phyloP scores from a whole-genome alignment of 2,329 filamentous ascomycete genomes.

The Tolypocladium nubicola region DNA sequence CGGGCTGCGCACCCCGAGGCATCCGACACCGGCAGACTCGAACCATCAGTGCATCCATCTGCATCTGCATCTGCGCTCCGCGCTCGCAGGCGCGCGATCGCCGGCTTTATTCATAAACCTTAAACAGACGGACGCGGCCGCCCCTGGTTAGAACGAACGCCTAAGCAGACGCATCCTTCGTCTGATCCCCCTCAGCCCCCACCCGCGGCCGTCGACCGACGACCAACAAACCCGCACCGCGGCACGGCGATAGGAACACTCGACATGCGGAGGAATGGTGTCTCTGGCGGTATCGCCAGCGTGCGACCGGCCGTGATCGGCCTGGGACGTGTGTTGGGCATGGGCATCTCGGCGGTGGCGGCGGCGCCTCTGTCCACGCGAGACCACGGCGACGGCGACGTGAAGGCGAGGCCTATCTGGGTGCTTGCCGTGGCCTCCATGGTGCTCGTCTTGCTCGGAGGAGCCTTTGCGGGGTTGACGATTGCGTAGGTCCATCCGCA shows the following conservation, averaged over 20 bases:
- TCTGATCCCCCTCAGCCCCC: neutral
- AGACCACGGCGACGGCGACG: constrained; percentile 33
- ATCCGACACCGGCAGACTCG: neutral
- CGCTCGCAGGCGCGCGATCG: neutral
- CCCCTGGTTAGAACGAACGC: neutral
- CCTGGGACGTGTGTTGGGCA: constrained; percentile 38
- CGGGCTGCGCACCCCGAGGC: neutral
- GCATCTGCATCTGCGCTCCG: neutral
- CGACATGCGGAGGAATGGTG: constrained; percentile 15
- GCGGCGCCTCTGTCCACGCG: constrained; percentile 31
- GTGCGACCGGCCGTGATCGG: constrained; percentile 39
- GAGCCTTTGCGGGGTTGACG: constrained; percentile 89
- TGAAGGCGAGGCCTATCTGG: constrained; percentile 60
- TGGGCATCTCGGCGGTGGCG: constrained; percentile 36
- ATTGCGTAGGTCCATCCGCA: constrained; percentile 53
- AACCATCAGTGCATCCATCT: neutral
- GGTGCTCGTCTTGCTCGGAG: constrained; percentile 73
- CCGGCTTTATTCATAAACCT: neutral
- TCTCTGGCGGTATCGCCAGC: constrained; percentile 24
- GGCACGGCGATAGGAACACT: neutral
- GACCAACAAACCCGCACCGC: neutral
- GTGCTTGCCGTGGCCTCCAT: constrained; percentile 71
- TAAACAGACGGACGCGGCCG: neutral
- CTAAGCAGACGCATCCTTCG: neutral
- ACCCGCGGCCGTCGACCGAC: neutral